These are phyloP conservation scores for Gremmenia infestans DNA, from an alignment of 2,329 filamentous ascomycete genomes.

Conservation along the genomic window DNA sequence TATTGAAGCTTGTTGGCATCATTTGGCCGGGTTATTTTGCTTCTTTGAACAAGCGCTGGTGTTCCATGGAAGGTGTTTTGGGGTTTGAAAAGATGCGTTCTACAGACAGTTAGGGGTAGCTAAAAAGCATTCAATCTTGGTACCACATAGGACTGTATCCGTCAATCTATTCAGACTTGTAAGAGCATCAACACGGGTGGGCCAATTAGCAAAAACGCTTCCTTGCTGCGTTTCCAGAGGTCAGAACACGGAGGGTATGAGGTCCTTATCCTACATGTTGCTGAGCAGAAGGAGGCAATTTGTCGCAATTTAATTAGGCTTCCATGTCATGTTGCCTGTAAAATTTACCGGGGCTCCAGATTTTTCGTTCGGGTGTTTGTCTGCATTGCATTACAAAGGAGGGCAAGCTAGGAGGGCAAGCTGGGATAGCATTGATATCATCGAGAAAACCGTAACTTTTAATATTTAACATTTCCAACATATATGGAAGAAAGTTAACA, in stretches of 20 bases:
- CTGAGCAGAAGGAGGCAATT: constrained; percentile 44
- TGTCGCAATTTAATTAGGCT: not conserved
- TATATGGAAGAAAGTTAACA: no score
- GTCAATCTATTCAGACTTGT: constrained; percentile 9
- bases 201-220: constrained; percentile 25
- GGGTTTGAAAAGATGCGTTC: not conserved
- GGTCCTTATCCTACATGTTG: constrained; percentile 40
- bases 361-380: constrained; percentile 8
- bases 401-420: not conserved
- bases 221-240: constrained; percentile 23
- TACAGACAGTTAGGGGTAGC: not conserved
- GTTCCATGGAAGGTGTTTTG: constrained; percentile 14
- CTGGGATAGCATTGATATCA: not conserved
- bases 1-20: not conserved
- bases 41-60: constrained; percentile 11
- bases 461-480: no score
- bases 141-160: constrained; percentile 4
- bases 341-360: not conserved
- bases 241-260: constrained; percentile 16
- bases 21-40: not conserved
- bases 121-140: not conserved
- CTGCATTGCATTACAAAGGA: not conserved
- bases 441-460: not conserved
- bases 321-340: not conserved
- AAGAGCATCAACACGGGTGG: constrained; percentile 11